A percentile compares a stretch with the other conserved stretches of the same genome.
phyloP scores from a whole-genome alignment of 2,329 filamentous ascomycete genomes.

The Colletotrichum tofieldiae region DNA sequence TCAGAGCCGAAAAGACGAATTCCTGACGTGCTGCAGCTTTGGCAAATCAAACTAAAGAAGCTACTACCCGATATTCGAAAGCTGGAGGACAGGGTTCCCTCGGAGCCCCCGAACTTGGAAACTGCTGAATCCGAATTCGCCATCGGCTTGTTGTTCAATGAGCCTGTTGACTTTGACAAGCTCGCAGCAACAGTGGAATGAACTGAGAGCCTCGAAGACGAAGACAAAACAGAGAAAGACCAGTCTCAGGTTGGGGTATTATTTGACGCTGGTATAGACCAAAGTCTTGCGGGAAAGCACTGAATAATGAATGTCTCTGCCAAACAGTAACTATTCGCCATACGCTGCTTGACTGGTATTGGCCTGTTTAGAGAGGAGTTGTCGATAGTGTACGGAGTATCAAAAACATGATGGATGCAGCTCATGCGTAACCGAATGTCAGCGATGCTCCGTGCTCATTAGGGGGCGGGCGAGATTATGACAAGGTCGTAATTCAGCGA shows the following conservation, averaged over 20 bases:
- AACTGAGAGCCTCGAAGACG: neutral
- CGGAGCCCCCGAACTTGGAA: neutral
- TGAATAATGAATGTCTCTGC: neutral
- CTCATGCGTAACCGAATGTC: neutral
- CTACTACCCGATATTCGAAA: neutral
- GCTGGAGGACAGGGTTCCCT: neutral
- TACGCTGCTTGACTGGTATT: neutral
- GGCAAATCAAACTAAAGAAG: conserved; percentile 1
- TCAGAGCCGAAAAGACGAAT: neutral
- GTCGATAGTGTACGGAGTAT: neutral
- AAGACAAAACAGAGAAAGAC: neutral
- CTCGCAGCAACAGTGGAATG: neutral
- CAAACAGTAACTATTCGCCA: neutral
- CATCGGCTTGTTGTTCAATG: neutral
- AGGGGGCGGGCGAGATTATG: neutral
- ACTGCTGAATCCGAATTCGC: neutral
- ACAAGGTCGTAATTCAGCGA: neutral
- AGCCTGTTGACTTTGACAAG: too few relatives aligned
- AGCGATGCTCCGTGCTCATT: neutral
- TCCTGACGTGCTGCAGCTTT: conserved; percentile 1
- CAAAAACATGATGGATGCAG: neutral
- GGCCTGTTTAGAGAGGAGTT: neutral
- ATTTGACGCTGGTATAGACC: neutral
- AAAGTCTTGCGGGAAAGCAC: neutral
- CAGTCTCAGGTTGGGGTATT: neutral